These are phyloP conservation scores for Xylaria sp. DNA, from an alignment of 2,329 filamentous ascomycete species.

Conservation along the genomic window DNA sequence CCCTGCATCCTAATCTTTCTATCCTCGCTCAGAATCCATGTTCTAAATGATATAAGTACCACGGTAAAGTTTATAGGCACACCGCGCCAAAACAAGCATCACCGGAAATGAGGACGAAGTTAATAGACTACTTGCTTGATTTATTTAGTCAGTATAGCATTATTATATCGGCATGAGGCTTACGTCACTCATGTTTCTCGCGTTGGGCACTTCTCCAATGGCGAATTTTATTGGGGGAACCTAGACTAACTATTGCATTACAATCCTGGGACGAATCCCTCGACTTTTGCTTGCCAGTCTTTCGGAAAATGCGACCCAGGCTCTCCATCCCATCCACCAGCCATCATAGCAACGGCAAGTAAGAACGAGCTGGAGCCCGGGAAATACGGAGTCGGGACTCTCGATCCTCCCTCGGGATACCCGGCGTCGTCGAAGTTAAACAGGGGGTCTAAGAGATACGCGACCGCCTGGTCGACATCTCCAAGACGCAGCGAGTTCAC, in stretches of 20 bases:
- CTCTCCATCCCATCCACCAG: constrained; percentile 64
- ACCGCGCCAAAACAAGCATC: neutral
- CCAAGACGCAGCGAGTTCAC: constrained; percentile 56
- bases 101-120: neutral
- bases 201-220: neutral
- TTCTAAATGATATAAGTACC: neutral
- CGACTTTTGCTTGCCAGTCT: constrained; percentile 59
- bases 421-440: constrained; percentile 67
- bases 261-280: constrained; percentile 57
- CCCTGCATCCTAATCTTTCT: neutral
- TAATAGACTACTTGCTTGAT: neutral
- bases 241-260: constrained; percentile 33
- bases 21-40: neutral
- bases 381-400: constrained; percentile 68
- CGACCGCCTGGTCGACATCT: constrained; percentile 52
- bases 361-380: constrained; percentile 61
- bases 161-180: neutral
- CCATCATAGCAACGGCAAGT: constrained; percentile 66
- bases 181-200: neutral
- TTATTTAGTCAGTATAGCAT: too few species aligned
- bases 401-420: constrained; percentile 62
- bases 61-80: too few species aligned
- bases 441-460: constrained; percentile 59
- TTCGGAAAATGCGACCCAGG: constrained; percentile 59
- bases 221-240: neutral